These are phyloP conservation scores for maize (Zea mays) DNA, from an alignment of 176 grass and related monocot genomes.

Conservation along the genomic window DNA sequence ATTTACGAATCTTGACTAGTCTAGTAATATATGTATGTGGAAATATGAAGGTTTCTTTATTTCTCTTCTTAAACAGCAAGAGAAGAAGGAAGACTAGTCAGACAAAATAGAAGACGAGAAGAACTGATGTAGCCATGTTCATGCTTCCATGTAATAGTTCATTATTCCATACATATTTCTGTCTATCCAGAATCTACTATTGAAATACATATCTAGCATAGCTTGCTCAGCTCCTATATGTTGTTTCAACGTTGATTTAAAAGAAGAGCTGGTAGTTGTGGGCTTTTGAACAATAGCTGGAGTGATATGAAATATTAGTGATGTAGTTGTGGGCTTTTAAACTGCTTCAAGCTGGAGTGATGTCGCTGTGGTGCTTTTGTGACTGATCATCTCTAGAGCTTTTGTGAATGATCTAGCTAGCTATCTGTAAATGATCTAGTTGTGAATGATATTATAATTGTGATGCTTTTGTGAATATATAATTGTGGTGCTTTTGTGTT, in stretches of 20 bases:
- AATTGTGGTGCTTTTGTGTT: too few species aligned
- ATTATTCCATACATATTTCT: background rate
- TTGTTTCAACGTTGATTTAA: background rate
- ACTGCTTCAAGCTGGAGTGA: too few species aligned
- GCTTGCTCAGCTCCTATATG: background rate
- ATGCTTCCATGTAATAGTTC: constrained; percentile 38
- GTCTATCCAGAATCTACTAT: background rate
- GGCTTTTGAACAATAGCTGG: too few species aligned
- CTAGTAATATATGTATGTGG: background rate
- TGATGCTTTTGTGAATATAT: too few species aligned
- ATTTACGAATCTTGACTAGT: background rate
- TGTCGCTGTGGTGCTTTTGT: too few species aligned
- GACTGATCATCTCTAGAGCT: too few species aligned
- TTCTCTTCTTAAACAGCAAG: constrained; percentile 49
- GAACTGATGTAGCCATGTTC: constrained; percentile 39
- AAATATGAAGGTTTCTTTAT: constrained; percentile 17
- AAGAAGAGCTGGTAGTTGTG: too few species aligned
- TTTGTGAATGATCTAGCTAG: too few species aligned
- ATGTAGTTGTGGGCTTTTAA: too few species aligned
- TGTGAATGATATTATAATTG: too few species aligned
- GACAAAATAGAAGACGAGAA: constrained; percentile 72
- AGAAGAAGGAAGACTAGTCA: constrained; percentile 71
- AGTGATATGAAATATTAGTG: too few species aligned
- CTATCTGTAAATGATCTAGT: too few species aligned
- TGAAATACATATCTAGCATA: constrained; percentile 14